These are phyloP conservation scores for Colletotrichum tofieldiae DNA, from an alignment of 2,329 filamentous ascomycete species.

Conservation along the genomic window DNA sequence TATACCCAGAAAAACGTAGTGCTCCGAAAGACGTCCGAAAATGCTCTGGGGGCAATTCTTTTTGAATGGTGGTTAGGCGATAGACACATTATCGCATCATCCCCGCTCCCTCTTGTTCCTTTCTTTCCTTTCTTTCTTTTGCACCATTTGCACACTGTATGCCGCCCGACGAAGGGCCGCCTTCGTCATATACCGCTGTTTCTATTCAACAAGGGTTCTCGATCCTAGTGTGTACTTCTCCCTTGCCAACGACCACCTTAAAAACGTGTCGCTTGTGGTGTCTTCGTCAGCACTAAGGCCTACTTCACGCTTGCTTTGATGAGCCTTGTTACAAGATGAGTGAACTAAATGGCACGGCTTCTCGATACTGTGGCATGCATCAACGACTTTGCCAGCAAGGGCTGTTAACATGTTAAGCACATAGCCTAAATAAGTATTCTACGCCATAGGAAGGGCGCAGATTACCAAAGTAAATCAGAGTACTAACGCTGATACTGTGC, in stretches of 20 bases:
- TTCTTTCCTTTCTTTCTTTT: not conserved
- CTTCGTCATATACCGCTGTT: not conserved
- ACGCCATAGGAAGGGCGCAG: not conserved
- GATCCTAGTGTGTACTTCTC: not conserved
- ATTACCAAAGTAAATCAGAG: not conserved
- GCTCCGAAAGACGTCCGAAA: not conserved
- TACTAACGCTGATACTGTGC: not conserved
- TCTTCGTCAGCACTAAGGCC: not conserved
- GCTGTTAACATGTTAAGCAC: not conserved
- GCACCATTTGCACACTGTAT: not conserved
- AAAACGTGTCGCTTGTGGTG: not conserved
- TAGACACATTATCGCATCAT: too few species aligned
- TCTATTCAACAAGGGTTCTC: not conserved
- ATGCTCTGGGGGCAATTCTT: too few species aligned
- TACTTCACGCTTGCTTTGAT: accelerated
- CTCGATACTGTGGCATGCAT: not conserved
- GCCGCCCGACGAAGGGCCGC: not conserved
- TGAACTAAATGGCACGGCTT: not conserved
- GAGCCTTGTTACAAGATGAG: not conserved
- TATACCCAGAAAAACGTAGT: not conserved
- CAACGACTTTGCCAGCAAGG: not conserved
- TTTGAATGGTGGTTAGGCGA: too few species aligned
- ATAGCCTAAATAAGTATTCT: not conserved
- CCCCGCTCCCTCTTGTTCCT: not conserved
- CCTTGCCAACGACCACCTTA: not conserved